Evolutionary conservation across 139 green algal genomes (phyloP).

Genomic region (Chlorokybus atmophyticus): DNA sequence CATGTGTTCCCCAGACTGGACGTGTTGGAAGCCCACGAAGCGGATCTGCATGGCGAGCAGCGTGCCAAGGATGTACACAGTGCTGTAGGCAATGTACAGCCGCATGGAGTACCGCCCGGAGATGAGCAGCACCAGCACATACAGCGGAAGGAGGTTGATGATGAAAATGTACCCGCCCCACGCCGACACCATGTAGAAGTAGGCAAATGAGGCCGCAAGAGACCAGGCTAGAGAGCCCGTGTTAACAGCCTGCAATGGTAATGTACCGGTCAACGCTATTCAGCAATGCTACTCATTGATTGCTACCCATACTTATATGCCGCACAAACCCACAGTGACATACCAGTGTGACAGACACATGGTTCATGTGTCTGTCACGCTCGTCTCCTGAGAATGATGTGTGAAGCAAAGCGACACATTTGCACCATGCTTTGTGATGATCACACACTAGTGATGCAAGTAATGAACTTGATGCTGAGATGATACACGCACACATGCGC

Average conservation of each 20-base stretch:
- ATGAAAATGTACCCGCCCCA: slow-evolving; percentile 98
- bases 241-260: slow-evolving; percentile 19
- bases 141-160: slow-evolving; percentile 92
- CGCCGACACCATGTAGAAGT: slow-evolving; percentile 52
- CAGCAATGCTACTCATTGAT: not conserved
- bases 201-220: slow-evolving; percentile 34
- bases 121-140: slow-evolving; percentile 65
- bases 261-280: too few species aligned
- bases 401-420: too few species aligned
- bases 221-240: slow-evolving; percentile 25
- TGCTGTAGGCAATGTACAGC: slow-evolving; percentile 29
- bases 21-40: slow-evolving; percentile 32
- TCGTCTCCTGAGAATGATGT: too few species aligned
- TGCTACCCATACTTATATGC: too few species aligned
- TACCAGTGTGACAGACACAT: too few species aligned
- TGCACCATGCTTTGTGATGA: too few species aligned
- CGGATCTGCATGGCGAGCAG: slow-evolving; percentile 38
- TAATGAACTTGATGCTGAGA: too few species aligned
- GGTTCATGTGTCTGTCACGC: too few species aligned
- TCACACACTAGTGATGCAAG: too few species aligned
- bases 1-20: slow-evolving; percentile 39
- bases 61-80: slow-evolving; percentile 30
- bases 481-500: too few species aligned
- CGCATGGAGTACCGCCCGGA: slow-evolving; percentile 26
- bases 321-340: too few species aligned